Base-by-base conservation (phyloP, 441 rosid genomes). In the Gossypium lobatum region DNA sequence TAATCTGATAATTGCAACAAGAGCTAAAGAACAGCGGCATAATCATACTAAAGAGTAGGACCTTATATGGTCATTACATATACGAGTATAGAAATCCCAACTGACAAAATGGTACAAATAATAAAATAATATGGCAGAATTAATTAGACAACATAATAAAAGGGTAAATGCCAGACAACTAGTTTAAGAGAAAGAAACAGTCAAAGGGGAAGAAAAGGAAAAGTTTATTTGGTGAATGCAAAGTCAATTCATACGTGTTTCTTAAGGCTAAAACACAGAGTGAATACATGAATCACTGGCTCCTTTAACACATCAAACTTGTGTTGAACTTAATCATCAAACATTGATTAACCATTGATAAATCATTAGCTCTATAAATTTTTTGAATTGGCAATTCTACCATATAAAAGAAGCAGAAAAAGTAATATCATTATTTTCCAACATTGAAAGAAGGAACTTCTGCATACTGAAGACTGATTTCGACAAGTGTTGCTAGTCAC, bases 401-500 rank as follows among this genome's bases (percentile, higher is more conserved):
- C 59, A 67, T 67, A 67, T 3, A 16, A 54, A 69, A 70, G 63
- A 34, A 3, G 62, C 60, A 68, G 16, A 53, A 70, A 10, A n/a
- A 31, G 1, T 17, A 53, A 53, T 34, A 31, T 10, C 4, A 68
- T 3, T 69, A 9, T 14, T 48, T 46, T 67, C 21, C 53, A 17
- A 11, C 23, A 13, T 60, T 70, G 58, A 28, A 70, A 70, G 23
- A 28, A 10, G 23, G 55, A 70, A 17, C 5, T 31, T 18, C 37
- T 9, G 63, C 50, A 18, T 54, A 17, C 14, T 34, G 50, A 11
- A 11, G 50, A 28, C 31, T 18, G 63, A 54, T 17, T 10, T 17
- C 4, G 73, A 70, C 28, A 70, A 18, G 62, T 70, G n/a, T 31
- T 70, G 17, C 28, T 54, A 70, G 45, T 31, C 31, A 70, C 28